Evolutionary conservation across 192 early-diverging fungal species (phyloP).

Genomic region (Backusella luteola): DNA sequence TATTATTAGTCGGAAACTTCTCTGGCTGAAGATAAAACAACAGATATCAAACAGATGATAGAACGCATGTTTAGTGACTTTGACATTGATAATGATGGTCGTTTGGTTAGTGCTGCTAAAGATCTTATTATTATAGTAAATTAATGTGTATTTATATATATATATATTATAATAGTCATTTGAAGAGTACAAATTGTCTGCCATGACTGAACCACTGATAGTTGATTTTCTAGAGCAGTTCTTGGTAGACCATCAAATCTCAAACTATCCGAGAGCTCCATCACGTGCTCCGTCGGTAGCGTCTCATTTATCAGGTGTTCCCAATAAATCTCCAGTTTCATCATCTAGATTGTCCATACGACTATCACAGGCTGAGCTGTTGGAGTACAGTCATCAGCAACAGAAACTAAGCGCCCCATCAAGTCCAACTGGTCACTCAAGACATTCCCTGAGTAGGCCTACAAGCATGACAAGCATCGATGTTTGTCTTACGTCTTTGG

Average conservation of each 20-base stretch:
- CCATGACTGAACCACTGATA: constrained; percentile 76
- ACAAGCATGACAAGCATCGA: constrained; percentile 33
- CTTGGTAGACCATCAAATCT: constrained; percentile 52
- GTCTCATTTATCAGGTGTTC: constrained; percentile 17
- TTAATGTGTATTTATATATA: constrained; percentile 12
- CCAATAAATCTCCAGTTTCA: constrained; percentile 3
- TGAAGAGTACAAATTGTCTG: constrained; percentile 75
- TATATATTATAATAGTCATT: constrained; percentile 46
- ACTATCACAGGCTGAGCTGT: constrained; percentile 35
- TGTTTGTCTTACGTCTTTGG: constrained; percentile 25
- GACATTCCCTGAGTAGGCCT: constrained; percentile 17
- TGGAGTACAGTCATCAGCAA: constrained; percentile 34
- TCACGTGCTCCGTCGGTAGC: constrained; percentile 33
- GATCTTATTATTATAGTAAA: neutral
- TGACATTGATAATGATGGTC: constrained; percentile 78
- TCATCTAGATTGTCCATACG: constrained; percentile 30
- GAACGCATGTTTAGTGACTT: constrained; percentile 73
- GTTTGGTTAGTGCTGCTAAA: constrained; percentile 46
- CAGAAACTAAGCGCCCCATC: constrained; percentile 14
- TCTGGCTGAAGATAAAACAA: constrained; percentile 66
- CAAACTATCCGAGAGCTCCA: constrained; percentile 20
- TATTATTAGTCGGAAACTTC: constrained; percentile 34
- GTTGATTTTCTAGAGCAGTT: constrained; percentile 79
- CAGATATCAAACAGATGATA: constrained; percentile 63
- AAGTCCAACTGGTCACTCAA: constrained; percentile 8